Evolutionary conservation across 75 land plant genomes (phyloP), one percentile per base, ranked within the genome.

Genomic region (Larix kaempferi): DNA sequence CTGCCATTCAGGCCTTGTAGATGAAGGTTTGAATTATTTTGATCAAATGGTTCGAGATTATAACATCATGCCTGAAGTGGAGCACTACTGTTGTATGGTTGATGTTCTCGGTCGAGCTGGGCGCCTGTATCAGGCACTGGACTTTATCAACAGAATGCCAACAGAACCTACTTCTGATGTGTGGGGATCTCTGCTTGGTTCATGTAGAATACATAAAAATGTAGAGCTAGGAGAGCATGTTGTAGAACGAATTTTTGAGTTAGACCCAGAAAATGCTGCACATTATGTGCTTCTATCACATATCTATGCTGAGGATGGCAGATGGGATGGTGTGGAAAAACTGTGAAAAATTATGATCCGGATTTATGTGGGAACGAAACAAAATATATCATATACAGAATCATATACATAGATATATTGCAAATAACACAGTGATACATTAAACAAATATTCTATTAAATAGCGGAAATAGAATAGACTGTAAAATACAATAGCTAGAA

Each of bases 1-100:
- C 75, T 85, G 88, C 80, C 90, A 89, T 83, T 87, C 84, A 13
- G 93, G 89, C 1, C 56, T 92, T 44, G 84, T 92, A 17, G 81
- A 88, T 16, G 89, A 94, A 37, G 92, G 94, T 11, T 74, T 81
- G 77, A 72, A 73, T 29, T 80, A 82, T 37, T 92, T 90, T 41
- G 66, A 83, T 62, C 77, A 67, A 14, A 82, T 90, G 84, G 76
- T 54, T 62, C 71, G 67, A 33, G 74, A 80, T 21, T 63, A 83
- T 71, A 7, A 25, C 17, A 57, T 78, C 22, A 69, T 44, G 22
- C 80, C 80, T 23, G 74, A 27, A n/a, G 17, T 78, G n/a, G 80
- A 78, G 76, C 80, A 78, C 44, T 73, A 78, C 55, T 25, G 55
- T 33, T 72, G 80, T 49, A 78, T 78, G 44, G 59, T 75, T 57